phyloP scores from a whole-genome alignment of 192 early-diverging fungal genomes.

The Umbelopsis sp. region DNA sequence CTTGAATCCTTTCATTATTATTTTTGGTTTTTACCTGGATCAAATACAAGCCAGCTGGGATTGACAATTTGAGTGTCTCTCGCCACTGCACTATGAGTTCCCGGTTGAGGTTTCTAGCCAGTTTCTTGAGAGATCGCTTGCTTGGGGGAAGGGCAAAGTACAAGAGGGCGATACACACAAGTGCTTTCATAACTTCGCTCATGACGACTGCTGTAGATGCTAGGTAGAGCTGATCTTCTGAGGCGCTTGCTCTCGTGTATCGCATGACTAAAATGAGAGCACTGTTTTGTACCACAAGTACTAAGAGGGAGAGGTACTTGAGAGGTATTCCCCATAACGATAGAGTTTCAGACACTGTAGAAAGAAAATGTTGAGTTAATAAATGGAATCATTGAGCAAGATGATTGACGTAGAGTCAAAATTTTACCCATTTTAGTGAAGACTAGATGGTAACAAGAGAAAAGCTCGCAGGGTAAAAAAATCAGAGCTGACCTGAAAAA shows the following conservation, averaged over 20 bases:
- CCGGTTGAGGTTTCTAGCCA: slow-evolving; percentile 20
- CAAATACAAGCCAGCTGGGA: slow-evolving; percentile 91
- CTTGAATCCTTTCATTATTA: too few species aligned
- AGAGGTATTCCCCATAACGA: slow-evolving; percentile 57
- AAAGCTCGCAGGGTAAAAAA: too few species aligned
- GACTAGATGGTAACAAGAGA: background rate
- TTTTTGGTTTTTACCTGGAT: slow-evolving; percentile 60
- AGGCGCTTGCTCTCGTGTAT: slow-evolving; percentile 68
- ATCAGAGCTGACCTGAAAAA: background rate
- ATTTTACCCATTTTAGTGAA: slow-evolving; percentile 5
- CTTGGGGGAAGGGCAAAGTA: slow-evolving; percentile 13
- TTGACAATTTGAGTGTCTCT: slow-evolving; percentile 71
- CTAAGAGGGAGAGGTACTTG: slow-evolving; percentile 83
- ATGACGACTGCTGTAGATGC: slow-evolving; percentile 91
- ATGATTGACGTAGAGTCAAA: background rate
- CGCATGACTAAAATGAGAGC: slow-evolving; percentile 86
- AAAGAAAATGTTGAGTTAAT: background rate
- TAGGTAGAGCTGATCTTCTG: slow-evolving; percentile 53
- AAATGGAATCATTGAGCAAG: background rate
- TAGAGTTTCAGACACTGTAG: background rate
- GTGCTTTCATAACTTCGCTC: slow-evolving; percentile 81
- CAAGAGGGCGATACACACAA: slow-evolving; percentile 53
- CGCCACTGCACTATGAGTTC: slow-evolving; percentile 40
- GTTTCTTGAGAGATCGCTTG: slow-evolving; percentile 24
- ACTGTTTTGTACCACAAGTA: slow-evolving; percentile 90